Conservation (phyloP, 1,284 basidiomycete genomes). For the Porogramme epimiltina region DNA sequence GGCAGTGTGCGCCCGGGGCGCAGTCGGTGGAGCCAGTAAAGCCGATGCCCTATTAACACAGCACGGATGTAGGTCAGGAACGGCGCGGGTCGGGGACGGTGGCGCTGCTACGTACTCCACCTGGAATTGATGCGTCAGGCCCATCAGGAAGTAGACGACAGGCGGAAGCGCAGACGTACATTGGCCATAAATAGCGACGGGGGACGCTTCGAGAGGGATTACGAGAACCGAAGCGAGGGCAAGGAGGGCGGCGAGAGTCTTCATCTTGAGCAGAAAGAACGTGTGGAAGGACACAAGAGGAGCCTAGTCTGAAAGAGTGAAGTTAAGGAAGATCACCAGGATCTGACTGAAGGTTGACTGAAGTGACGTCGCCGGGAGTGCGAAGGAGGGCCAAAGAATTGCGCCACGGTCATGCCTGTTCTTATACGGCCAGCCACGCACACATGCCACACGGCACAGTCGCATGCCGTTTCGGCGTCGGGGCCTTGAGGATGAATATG, state of each 20-base stretch:
- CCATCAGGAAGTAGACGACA: not conserved
- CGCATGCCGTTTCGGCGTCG: no score
- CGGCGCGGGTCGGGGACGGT: no score
- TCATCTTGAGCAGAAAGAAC: slow-evolving; percentile 18
- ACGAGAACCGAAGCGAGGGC: slow-evolving; percentile 26
- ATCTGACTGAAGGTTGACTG: not conserved
- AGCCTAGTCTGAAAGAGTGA: no score
- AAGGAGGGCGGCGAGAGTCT: slow-evolving; percentile 29
- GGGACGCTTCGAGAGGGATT: slow-evolving; percentile 19
- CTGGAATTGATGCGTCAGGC: no score
- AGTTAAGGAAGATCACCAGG: not conserved
- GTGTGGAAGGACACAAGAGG: not conserved
- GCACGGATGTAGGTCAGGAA: no score
- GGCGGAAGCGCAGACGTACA: slow-evolving; percentile 12
- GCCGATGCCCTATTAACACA: no score
- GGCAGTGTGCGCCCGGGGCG: slow-evolving; percentile 23
- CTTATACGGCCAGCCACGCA: no score
- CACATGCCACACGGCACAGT: no score
- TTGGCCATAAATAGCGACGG: slow-evolving; percentile 29
- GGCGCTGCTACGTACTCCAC: no score
- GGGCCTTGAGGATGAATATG: no score
- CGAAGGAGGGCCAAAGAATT: not conserved
- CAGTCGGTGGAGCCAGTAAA: slow-evolving; percentile 25
- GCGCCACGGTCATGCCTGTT: no score
- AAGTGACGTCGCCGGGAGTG: not conserved